Evolutionary conservation across 2,329 filamentous ascomycete species (phyloP).

Genomic region (Periconia macrospinosa): DNA sequence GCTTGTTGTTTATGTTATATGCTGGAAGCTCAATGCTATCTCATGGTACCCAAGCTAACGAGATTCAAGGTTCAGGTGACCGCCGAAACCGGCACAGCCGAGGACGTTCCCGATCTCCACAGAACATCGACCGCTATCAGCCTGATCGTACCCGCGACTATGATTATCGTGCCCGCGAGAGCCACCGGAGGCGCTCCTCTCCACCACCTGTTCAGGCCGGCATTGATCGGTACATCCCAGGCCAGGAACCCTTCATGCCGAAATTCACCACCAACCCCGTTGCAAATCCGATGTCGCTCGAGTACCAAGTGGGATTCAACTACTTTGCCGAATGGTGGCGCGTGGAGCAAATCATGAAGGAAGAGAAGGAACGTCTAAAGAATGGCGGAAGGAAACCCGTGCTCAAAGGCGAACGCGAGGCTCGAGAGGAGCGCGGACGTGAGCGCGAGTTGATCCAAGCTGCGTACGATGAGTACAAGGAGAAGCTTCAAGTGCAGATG

Average conservation of each 20-base stretch:
- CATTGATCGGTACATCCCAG: conserved; percentile 84
- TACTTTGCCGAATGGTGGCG: conserved; percentile 89
- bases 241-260: conserved; percentile 62
- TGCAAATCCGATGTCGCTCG: conserved; percentile 70
- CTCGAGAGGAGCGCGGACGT: conserved; percentile 73
- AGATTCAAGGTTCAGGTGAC: conserved; percentile 23
- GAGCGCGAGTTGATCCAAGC: conserved; percentile 77
- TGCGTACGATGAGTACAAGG: conserved; percentile 68
- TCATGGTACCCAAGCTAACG: background rate
- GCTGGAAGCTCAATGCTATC: background rate
- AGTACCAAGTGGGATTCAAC: conserved; percentile 82
- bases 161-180: conserved; percentile 63
- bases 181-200: conserved; percentile 62
- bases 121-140: conserved; percentile 74
- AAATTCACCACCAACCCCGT: conserved; percentile 65
- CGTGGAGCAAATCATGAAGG: conserved; percentile 78
- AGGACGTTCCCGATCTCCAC: conserved; percentile 70
- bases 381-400: conserved; percentile 70
- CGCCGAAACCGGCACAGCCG: conserved; percentile 41
- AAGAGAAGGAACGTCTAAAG: conserved; percentile 72
- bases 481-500: conserved; percentile 70
- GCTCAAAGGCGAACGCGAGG: conserved; percentile 65
- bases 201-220: conserved; percentile 64
- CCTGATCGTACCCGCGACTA: conserved; percentile 72
- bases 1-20: no score